Evolutionary conservation across 73 alveolate species (phyloP).

Genomic region (Uronychia binucleata): DNA sequence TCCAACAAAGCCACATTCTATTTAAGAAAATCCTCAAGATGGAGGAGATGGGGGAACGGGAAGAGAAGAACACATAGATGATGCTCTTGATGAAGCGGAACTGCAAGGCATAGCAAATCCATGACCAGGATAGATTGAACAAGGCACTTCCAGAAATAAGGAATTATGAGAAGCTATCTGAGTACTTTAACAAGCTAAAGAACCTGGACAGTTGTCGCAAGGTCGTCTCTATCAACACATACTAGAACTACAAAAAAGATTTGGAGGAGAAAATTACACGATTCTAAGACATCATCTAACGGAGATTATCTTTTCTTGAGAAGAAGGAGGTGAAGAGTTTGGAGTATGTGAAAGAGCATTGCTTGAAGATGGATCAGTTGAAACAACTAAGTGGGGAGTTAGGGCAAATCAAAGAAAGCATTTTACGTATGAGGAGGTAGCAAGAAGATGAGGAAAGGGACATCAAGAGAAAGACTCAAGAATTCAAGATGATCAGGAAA

Average conservation of each 20-base stretch:
- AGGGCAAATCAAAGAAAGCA: not conserved
- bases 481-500: not conserved
- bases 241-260: not conserved
- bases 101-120: not conserved
- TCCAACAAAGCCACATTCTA: not conserved
- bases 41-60: not conserved
- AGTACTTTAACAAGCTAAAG: not conserved
- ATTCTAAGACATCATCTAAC: not conserved
- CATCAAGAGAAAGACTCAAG: not conserved
- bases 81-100: not conserved
- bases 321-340: not conserved
- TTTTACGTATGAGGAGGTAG: too few relatives aligned
- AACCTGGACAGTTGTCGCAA: not conserved
- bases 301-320: not conserved
- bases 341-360: not conserved
- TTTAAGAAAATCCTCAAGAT: not conserved
- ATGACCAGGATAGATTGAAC: not conserved
- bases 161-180: not conserved
- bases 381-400: not conserved
- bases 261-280: not conserved
- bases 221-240: not conserved
- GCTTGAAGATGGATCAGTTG: not conserved
- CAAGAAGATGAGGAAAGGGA: not conserved
- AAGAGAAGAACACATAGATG: not conserved
- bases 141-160: not conserved